Base-by-base conservation (phyloP, 192 early-diverging fungal species). In the Radiomyces spectabilis region DNA sequence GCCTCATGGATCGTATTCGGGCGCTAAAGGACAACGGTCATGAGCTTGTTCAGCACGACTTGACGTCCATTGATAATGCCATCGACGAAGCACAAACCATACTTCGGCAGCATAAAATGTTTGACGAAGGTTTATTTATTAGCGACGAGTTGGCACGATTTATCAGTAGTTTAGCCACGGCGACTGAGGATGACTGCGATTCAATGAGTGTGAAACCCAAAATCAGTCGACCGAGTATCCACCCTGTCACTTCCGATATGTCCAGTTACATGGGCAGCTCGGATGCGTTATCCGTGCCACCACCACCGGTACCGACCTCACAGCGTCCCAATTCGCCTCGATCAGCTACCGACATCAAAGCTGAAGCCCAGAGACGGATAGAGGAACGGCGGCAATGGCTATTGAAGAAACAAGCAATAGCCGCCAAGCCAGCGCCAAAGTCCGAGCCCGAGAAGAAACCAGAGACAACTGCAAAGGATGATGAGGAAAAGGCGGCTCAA, bases 291-390 rank as follows among this genome's bases (percentile, higher is more conserved):
- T n/a, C 12, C 52, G 2, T 24, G 6, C 25, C 34, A 2, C 57
- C 64, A 12, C 64, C 64, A 12, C 68, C 68, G 2, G 31, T 64
- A 22, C 68, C 61, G 18, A 59, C 68, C 3, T 55, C 61, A 12
- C 31, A 51, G 19, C 29, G 55, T 32, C 61, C 57, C 35, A 44
- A 32, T 18, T 55, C 68, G 0, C 55, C 55, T 31, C 54, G 57
- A 49, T 63, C 79, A 6, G 65, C 73, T 3, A 72, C 72, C 29
- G 79, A 78, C 40, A 79, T 82, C 41, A 64, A 73, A 35, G 76
- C 74, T 13, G 72, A 78, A 57, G 74, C 72, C 1, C 65, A 78
- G 16, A 68, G 73, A 48, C 63, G 70, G 30, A 56, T 79, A 21
- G 66, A 74, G 16, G 72, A 78, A 55, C 60, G 65, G 31, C 57